These are phyloP conservation scores for Agrostemma githago DNA, from an alignment of 148 eudicot genomes.

Conservation along the genomic window DNA sequence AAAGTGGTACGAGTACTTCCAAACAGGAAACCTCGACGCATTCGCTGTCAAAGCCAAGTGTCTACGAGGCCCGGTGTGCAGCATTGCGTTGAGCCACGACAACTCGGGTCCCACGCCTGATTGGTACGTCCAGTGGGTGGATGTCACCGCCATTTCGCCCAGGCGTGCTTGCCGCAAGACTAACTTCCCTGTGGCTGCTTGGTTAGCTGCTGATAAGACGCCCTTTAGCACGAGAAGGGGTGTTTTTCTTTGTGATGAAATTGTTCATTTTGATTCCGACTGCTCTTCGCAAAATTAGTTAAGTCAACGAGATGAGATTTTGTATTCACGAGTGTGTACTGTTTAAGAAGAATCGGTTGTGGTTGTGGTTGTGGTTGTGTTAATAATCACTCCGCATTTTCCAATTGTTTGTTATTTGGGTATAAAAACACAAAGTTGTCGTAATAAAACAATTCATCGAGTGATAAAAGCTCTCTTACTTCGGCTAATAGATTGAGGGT, in stretches of 20 bases:
- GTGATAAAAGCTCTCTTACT: too few species aligned
- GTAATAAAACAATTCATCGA: too few species aligned
- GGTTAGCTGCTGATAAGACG: conserved; percentile 18
- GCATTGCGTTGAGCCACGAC: conserved; percentile 30
- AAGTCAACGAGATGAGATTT: too few species aligned
- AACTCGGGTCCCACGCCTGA: conserved; percentile 18
- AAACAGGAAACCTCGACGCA: conserved; percentile 18
- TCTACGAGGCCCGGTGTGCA: conserved; percentile 19
- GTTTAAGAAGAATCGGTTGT: too few species aligned
- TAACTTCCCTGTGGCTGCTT: conserved; percentile 20
- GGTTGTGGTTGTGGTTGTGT: too few species aligned
- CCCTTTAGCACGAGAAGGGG: conserved; percentile 23
- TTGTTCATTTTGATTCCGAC: background rate
- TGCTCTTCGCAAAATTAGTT: background rate
- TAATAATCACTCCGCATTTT: too few species aligned
- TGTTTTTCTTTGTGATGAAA: conserved; percentile 29
- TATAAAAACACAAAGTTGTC: too few species aligned
- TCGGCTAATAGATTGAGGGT: too few species aligned
- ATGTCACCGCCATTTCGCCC: conserved; percentile 21
- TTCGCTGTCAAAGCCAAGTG: conserved; percentile 20
- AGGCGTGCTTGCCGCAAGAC: conserved; percentile 9
- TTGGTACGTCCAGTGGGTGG: conserved; percentile 30
- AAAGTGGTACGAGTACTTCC: conserved; percentile 18
- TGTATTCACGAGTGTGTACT: too few species aligned
- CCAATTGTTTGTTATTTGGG: too few species aligned